Evolutionary conservation across 2,329 filamentous ascomycete species (phyloP), one percentile per base, ranked within the genome.

Genomic region (Cytospora paraplurivora): DNA sequence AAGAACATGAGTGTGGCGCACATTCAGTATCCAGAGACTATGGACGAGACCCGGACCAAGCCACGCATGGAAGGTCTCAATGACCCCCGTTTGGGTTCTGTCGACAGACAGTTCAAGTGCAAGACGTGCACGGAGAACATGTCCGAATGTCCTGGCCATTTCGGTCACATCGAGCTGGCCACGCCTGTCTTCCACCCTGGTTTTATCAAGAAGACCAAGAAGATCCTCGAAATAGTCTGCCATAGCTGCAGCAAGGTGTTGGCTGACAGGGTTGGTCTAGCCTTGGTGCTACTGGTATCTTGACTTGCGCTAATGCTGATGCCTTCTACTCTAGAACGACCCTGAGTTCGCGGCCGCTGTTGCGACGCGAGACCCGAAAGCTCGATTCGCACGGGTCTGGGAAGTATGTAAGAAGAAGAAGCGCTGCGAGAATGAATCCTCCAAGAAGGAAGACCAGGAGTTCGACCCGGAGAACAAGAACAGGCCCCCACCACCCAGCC

Each of bases 171-270:
- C 72, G 96, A 99, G 79, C 85, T 99, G 70, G 93, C 95, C 50
- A 93, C 92, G 75, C 95, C 96, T 62, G 95, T 99, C 71, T 99
- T 91, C 77, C 95, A 99, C 72, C 80, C 83, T 82, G 95, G 95
- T 73, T 99, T 97, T 79, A 90, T 99, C 81, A 96, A 92, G 77
- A 98, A 98, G 82, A 93, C 97, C 79, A 99, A 99, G 85, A 99
- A 98, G 84, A 87, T 99, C 72, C 83, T 99, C 77, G 96, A 99
- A 85, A 95, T 93, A 71, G 93, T 99, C 77, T 99, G 96, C 85
- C 93, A 97, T 81, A 97, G 96, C 78, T 99, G 96, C 84, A 94
- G 93, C 80, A 96, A 95, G 83, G 92, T 98, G 75, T 87, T 97
- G 83, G 90, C 93, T 80, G 93, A 98, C 86, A 91, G 92, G 89